phyloP scores from a whole-genome alignment of 139 green algal genomes.

The Chlamydomonas sp. region DNA sequence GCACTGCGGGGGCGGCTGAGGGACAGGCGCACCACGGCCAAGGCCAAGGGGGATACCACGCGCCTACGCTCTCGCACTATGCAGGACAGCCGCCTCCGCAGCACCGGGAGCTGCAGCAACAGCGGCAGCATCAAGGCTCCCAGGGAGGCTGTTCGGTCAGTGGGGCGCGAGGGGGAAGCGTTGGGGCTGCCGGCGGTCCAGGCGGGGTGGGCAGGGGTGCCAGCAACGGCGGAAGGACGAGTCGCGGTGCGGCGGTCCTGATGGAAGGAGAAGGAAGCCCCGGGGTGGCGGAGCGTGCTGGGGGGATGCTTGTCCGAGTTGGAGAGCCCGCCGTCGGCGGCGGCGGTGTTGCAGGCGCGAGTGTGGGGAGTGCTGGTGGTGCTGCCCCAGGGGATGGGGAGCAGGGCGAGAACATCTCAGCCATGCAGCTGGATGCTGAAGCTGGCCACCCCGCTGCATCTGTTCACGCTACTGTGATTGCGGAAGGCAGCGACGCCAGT shows the following conservation, averaged over 20 bases:
- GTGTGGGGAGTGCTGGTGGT: conserved; percentile 27
- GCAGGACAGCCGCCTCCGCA: too few species aligned
- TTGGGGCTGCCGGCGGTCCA: too few species aligned
- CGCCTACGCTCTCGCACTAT: too few species aligned
- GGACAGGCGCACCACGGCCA: too few species aligned
- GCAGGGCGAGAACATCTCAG: conserved; percentile 11
- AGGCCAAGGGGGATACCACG: too few species aligned
- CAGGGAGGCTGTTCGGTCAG: too few species aligned
- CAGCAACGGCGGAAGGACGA: background rate
- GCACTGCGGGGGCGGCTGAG: too few species aligned
- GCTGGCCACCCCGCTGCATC: conserved; percentile 47
- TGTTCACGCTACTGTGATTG: conserved; percentile 56
- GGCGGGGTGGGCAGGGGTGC: background rate
- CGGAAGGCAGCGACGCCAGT: conserved; percentile 34
- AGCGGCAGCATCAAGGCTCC: too few species aligned
- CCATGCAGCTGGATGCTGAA: conserved; percentile 3
- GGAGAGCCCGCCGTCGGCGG: background rate
- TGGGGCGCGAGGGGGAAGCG: too few species aligned
- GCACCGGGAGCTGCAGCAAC: too few species aligned
- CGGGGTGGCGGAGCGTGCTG: background rate
- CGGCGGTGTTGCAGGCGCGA: background rate
- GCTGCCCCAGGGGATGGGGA: conserved; percentile 16
- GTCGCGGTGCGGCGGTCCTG: background rate
- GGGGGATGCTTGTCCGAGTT: background rate
- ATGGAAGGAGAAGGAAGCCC: background rate